These are phyloP conservation scores for Fagus crenata DNA, from an alignment of 306 rosid genomes.

Conservation along the genomic window DNA sequence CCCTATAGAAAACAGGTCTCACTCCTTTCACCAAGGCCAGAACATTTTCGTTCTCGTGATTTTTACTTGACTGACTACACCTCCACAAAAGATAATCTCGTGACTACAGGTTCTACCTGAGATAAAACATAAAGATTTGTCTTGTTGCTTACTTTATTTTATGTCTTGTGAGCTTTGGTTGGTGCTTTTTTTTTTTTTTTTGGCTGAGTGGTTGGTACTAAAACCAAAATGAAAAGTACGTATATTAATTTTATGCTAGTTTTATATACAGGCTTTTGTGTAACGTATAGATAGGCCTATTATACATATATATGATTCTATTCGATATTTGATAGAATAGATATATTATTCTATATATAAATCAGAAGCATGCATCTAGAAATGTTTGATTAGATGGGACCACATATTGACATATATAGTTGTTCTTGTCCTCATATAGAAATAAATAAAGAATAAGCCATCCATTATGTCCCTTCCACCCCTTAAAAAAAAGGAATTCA, in stretches of 20 bases:
- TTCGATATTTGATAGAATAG: no score
- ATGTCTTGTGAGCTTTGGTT: slow-evolving; percentile 13
- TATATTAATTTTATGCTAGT: no score
- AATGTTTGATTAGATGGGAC: background rate
- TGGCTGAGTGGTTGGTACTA: no score
- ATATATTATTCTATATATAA: no score
- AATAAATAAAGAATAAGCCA: no score
- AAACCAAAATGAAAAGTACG: background rate
- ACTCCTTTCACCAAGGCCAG: background rate
- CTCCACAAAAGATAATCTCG: slow-evolving; percentile 24
- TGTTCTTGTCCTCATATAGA: no score
- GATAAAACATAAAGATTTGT: slow-evolving; percentile 9
- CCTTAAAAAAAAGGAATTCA: background rate
- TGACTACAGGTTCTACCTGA: background rate
- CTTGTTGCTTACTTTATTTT: slow-evolving; percentile 10
- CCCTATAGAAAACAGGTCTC: background rate
- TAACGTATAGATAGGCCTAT: background rate
- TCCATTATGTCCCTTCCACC: background rate
- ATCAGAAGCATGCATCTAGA: no score
- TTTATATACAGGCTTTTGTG: no score
- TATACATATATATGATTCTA: no score
- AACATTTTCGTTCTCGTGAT: slow-evolving; percentile 30
- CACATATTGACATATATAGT: background rate
- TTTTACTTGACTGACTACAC: background rate
- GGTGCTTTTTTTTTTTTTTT: background rate